Conservation (phyloP, 495 filamentous ascomycete species). For the Parathielavia hyrcaniae region DNA sequence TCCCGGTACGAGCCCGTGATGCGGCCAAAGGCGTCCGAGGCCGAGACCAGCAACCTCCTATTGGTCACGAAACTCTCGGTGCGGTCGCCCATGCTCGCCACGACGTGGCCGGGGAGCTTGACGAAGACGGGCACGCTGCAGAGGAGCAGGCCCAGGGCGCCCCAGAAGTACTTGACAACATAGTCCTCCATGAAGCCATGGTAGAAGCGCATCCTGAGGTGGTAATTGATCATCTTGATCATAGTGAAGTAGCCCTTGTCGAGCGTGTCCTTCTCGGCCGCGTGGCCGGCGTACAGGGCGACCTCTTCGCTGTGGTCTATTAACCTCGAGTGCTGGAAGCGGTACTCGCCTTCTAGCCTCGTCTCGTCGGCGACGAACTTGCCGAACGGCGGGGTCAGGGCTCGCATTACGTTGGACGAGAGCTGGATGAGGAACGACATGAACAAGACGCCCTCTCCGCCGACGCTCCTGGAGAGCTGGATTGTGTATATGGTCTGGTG, state of each 20-base stretch:
- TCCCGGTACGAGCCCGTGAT: constrained; percentile 98
- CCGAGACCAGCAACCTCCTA: constrained; percentile 78
- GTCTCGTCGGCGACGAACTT: constrained; percentile 98
- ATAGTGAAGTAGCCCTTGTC: constrained; percentile 98
- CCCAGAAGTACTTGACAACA: constrained; percentile 99
- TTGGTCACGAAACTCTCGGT: constrained; percentile 97
- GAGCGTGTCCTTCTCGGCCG: constrained; percentile 91
- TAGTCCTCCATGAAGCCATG: constrained; percentile 99
- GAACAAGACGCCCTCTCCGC: constrained; percentile 86
- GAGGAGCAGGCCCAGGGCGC: constrained; percentile 83
- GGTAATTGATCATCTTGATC: constrained; percentile 98
- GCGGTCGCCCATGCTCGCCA: constrained; percentile 76
- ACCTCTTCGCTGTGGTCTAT: constrained; percentile 96
- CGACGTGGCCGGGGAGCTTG: constrained; percentile 65
- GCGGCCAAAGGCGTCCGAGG: constrained; percentile 91
- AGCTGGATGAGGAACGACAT: constrained; percentile 92
- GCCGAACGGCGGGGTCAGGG: constrained; percentile 92
- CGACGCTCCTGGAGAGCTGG: constrained; percentile 84
- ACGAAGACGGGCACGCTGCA: constrained; percentile 96
- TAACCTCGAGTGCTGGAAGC: constrained; percentile 86
- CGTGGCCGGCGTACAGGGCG: constrained; percentile 86
- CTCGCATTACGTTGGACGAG: constrained; percentile 88
- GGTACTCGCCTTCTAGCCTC: constrained; percentile 87
- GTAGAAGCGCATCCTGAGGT: constrained; percentile 80
- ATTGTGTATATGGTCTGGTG: constrained; percentile 76